These are phyloP conservation scores for Delphinella strobiligena DNA, from an alignment of 2,329 filamentous ascomycete genomes.

Conservation along the genomic window DNA sequence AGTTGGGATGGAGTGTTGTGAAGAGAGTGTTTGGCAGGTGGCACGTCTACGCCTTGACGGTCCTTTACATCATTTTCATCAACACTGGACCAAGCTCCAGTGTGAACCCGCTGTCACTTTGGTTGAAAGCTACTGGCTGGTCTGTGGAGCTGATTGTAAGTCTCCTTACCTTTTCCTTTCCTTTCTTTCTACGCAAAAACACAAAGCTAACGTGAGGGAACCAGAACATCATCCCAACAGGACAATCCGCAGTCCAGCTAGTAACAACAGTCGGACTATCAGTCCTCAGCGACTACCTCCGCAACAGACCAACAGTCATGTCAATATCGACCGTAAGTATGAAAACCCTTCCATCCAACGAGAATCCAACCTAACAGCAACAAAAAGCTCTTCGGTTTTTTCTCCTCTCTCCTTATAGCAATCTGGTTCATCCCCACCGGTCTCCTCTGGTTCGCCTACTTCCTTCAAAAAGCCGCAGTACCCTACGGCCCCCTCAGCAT, in stretches of 20 bases:
- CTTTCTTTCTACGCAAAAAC: too few species aligned
- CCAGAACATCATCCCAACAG: constrained; percentile 3
- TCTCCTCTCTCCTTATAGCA: constrained; percentile 18
- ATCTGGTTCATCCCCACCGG: constrained; percentile 21
- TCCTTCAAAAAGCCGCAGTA: constrained; percentile 19
- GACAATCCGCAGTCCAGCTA: constrained; percentile 2
- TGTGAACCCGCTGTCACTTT: constrained; percentile 14
- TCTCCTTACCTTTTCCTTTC: neutral
- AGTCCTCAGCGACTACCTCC: constrained; percentile 10
- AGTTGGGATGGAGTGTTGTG: neutral
- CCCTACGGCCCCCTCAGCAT: constrained; percentile 22
- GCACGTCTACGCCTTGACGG: neutral
- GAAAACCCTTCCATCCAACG: neutral
- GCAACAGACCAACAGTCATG: constrained; percentile 13
- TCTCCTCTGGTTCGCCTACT: constrained; percentile 22
- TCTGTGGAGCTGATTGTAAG: neutral
- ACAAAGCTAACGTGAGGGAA: neutral
- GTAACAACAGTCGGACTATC: neutral
- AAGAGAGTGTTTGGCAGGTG: neutral
- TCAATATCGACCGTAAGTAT: constrained; percentile 10
- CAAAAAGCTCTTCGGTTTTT: constrained; percentile 10
- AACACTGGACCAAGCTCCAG: constrained; percentile 11
- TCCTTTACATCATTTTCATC: constrained; percentile 1
- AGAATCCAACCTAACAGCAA: neutral
- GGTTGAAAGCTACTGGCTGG: constrained; percentile 7